Conservation (phyloP, 768 basidiomycete species). For the Royoungia palumana region DNA sequence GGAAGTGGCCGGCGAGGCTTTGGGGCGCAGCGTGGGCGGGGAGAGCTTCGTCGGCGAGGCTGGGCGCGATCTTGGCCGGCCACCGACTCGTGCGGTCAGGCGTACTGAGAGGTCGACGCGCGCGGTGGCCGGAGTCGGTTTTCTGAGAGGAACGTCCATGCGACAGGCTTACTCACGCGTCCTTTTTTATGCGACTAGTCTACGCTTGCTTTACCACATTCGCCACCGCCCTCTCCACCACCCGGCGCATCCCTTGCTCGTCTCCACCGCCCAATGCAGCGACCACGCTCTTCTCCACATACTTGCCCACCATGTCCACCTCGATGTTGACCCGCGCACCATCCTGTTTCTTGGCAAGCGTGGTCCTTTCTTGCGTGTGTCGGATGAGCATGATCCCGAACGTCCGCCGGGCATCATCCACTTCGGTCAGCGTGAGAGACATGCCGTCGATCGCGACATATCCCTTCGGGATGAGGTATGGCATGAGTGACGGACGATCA, state of each 20-base stretch:
- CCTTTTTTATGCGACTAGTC: too few species aligned
- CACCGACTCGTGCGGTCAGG: constrained; percentile 53
- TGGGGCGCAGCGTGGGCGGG: constrained; percentile 33
- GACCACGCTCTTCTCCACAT: constrained; percentile 78
- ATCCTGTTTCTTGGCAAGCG: constrained; percentile 66
- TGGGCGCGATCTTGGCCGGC: constrained; percentile 39
- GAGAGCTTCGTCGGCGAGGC: constrained; percentile 46
- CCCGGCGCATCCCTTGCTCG: constrained; percentile 41
- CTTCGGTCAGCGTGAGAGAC: constrained; percentile 84
- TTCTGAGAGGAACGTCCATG: constrained; percentile 44
- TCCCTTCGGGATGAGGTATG: constrained; percentile 89
- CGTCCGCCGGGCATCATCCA: constrained; percentile 55
- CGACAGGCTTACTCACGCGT: too few species aligned
- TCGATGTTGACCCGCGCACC: constrained; percentile 92
- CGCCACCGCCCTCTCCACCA: constrained; percentile 60
- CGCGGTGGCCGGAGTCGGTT: constrained; percentile 34
- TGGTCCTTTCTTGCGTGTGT: constrained; percentile 88
- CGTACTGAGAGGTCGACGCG: constrained; percentile 28
- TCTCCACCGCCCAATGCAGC: constrained; percentile 61
- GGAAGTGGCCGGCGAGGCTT: constrained; percentile 43
- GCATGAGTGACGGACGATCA: constrained; percentile 60
- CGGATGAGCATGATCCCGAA: constrained; percentile 95
- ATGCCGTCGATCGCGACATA: constrained; percentile 94
- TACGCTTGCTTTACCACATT: neutral
- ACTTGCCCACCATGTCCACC: constrained; percentile 93